phyloP scores from a whole-genome alignment of 73 alveolate species.

The Paramecium caudatum region DNA sequence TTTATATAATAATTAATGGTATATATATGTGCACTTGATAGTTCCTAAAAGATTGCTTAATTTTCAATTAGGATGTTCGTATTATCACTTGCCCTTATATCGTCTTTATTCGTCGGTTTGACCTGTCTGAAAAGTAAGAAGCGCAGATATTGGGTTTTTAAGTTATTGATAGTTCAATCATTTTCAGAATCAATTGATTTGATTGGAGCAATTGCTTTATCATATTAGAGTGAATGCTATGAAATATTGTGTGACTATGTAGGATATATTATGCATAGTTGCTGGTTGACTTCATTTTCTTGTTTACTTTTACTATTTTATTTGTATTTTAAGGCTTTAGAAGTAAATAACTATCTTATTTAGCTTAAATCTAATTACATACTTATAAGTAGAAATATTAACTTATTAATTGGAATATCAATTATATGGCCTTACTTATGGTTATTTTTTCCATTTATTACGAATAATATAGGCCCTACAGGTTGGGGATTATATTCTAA shows the following conservation, averaged over 20 bases:
- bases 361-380: slow-evolving; percentile 26
- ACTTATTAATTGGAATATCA: not conserved
- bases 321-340: slow-evolving; percentile 5
- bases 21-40: not conserved
- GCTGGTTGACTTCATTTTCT: slow-evolving; percentile 36
- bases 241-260: not conserved
- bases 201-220: slow-evolving; percentile 10
- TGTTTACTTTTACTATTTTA: slow-evolving; percentile 13
- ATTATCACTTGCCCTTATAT: not conserved
- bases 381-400: not conserved
- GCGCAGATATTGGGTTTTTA: slow-evolving; percentile 44
- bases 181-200: slow-evolving; percentile 56
- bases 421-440: slow-evolving; percentile 56
- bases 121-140: slow-evolving; percentile 18
- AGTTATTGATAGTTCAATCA: slow-evolving; percentile 24
- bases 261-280: slow-evolving; percentile 43
- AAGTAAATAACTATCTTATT: not conserved
- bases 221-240: slow-evolving; percentile 14
- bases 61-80: not conserved
- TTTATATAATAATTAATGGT: too few species aligned
- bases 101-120: not conserved
- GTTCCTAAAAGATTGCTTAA: not conserved
- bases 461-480: slow-evolving; percentile 1
- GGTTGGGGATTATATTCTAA: slow-evolving; percentile 15
- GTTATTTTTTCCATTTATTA: slow-evolving; percentile 11